These are phyloP conservation scores for Syzygium grande DNA, from an alignment of 345 rosid genomes.

Conservation along the genomic window DNA sequence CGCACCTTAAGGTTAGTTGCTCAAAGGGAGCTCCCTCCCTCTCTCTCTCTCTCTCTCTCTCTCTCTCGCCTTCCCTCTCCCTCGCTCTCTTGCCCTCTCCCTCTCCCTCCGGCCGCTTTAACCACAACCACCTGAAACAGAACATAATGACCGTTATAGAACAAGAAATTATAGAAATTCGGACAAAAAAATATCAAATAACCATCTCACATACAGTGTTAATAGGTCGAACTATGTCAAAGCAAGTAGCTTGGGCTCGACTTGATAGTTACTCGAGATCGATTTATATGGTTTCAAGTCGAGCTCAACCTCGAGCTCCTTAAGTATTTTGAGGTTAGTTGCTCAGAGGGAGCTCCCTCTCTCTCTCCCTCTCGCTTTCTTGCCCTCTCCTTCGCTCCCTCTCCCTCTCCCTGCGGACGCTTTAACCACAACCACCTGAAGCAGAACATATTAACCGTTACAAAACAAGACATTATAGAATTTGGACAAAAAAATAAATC, in stretches of 20 bases:
- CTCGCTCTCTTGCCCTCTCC: not conserved
- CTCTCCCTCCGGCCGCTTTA: not conserved
- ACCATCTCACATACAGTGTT: not conserved
- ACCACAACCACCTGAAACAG: not conserved
- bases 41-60: not conserved
- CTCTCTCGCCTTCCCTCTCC: not conserved
- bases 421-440: not conserved
- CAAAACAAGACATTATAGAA: not conserved
- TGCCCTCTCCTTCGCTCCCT: no score
- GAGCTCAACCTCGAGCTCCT: no score
- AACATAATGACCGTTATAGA: not conserved
- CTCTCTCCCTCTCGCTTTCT: no score
- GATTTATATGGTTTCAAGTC: no score
- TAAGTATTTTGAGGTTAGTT: no score
- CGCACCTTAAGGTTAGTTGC: not conserved
- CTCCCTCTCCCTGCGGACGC: not conserved
- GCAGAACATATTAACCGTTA: not conserved
- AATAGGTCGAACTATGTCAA: not conserved
- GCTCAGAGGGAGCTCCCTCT: not conserved
- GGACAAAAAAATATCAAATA: no score
- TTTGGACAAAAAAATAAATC: no score
- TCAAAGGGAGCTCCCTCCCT: not conserved
- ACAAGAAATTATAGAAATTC: not conserved
- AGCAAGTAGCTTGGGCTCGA: no score
- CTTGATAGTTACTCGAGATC: not conserved